Evolutionary conservation across 2,329 filamentous ascomycete genomes (phyloP), one percentile per base, ranked within the genome.

Genomic region (Phialocephala sp.): DNA sequence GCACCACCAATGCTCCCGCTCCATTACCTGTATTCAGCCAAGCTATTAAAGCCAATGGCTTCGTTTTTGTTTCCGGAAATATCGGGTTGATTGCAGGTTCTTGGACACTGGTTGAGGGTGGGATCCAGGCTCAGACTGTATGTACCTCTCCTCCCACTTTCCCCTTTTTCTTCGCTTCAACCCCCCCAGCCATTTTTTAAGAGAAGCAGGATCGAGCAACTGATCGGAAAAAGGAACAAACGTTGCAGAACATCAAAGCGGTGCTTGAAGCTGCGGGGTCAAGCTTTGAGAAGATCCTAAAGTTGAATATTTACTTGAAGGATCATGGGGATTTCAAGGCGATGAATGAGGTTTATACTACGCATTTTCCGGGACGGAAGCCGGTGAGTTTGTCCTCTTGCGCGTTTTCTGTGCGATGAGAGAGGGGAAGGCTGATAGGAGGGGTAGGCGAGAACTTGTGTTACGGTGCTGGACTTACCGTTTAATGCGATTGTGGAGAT

Each of bases 401-500:
- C 9, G 8, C 36, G 36, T 18, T 4, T 20, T 1, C 4, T n/a
- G 12, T 35, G 18, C n/a, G 2, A 18, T 8, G 20, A 22, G 32
- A 22, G 32, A 4, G 37, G 22, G 11, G 27, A 32, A 32, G 9
- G 32, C 50, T 32, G 50, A 54, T 18, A 2, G 8, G 22, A 22
- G 14, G 24, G 3, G 24, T 59, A 64, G 58, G 61, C 65, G 22
- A 45, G 65, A 27, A 64, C 65, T 41, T 56, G 62, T 59, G 62
- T 62, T 56, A 62, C 62, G 22, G 65, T 67, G 9, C 8, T 60
- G 14, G 59, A 64, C 22, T 41, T 67, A 15, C 62, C 62, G 24
- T 47, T 59, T n/a, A 56, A 58, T 37, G 62, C 62, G 15, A 58
- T 67, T 41, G 62, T 67, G 18, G 62, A 67, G 24, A 67, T 67